Evolutionary conservation across 106 monocot genomes (phyloP), one percentile per base, ranked within the genome.

Genomic region (Ottelia alismoides): DNA sequence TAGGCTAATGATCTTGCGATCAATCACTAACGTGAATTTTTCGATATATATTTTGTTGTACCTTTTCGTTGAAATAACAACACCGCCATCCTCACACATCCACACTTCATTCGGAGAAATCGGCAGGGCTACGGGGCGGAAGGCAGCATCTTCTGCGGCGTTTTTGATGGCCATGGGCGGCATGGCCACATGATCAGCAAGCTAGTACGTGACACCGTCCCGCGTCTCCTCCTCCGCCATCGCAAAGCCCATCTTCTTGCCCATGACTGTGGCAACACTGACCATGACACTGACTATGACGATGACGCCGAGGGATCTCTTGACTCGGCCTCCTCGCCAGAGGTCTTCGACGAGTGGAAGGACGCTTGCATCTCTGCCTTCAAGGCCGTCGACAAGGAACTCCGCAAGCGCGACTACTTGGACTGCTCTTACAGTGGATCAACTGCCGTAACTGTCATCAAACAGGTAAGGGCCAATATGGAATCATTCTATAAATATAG

Each of bases 141-240:
- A 18, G 82, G 76, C 11, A 84, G 83, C 1, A 67, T 88, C 47
- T 88, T 93, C 43, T 88, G 83, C 70, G 93, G 93, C 2, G 87
- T 88, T 11, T 93, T 93, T 63, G 93, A 93, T 64, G 93, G 93
- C 9, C 93, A 93, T 62, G 93, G 93, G 16, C 73, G 80, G 46
- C 73, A 67, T 24, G 93, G 93, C 9, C 87, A 93, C 50, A 25
- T 68, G n/a, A 76, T 93, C 28, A 93, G 93, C 70, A 72, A 56
- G 28, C 55, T 84, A 1, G 80, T 93, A 17, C 75, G 93, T 29
- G 87, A 88, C 47, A 63, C 73, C 62, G 72, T 93, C 0, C 93
- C 93, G 29, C 65, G 76, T 6, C 48, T 87, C 17, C 68, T 93
- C 2, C 70, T 88, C 18, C 70, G 51, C 49, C 74, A 84, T 1